Conservation (phyloP, 2,329 filamentous ascomycete species). For the Pseudocercospora eumusae region DNA sequence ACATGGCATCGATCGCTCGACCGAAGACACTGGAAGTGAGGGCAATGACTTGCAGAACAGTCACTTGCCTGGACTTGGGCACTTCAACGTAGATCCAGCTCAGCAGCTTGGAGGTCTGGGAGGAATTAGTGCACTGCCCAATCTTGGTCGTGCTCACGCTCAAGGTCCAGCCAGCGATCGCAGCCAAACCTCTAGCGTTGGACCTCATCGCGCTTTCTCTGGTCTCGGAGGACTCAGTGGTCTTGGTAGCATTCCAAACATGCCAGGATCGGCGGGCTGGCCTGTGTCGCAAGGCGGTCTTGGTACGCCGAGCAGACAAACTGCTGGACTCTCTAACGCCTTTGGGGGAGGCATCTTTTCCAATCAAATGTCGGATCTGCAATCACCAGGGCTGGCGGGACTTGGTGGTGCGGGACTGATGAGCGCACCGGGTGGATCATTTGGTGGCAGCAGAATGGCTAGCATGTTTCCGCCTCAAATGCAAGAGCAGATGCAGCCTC, state of each 20-base stretch:
- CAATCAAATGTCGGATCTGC: slow-evolving; percentile 73
- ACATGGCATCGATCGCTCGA: slow-evolving; percentile 61
- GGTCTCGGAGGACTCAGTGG: slow-evolving; percentile 51
- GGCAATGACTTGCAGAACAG: slow-evolving; percentile 34
- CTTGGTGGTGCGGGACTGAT: slow-evolving; percentile 66
- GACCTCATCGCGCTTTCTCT: slow-evolving; percentile 70
- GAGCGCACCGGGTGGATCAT: slow-evolving; percentile 58
- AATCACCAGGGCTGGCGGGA: slow-evolving; percentile 70
- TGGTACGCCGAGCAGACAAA: slow-evolving; percentile 68
- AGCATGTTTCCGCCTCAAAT: slow-evolving; percentile 86
- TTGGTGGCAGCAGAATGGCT: slow-evolving; percentile 50
- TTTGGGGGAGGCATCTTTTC: slow-evolving; percentile 66
- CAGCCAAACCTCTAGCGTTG: slow-evolving; percentile 88
- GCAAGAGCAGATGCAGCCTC: slow-evolving; percentile 78
- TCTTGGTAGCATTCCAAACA: slow-evolving; percentile 46
- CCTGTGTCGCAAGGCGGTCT: slow-evolving; percentile 68
- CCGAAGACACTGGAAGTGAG: slow-evolving; percentile 46
- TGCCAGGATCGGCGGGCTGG: slow-evolving; percentile 63
- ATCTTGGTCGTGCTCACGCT: slow-evolving; percentile 42
- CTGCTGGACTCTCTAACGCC: slow-evolving; percentile 51
- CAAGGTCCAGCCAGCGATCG: slow-evolving; percentile 73
- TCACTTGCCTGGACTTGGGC: slow-evolving; percentile 37
- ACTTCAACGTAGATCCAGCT: slow-evolving; percentile 30
- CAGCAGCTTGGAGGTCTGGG: slow-evolving; percentile 38
- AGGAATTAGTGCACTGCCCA: slow-evolving; percentile 36